Evolutionary conservation across 306 rosid species (phyloP).

Genomic region (Erythrophleum fordii): DNA sequence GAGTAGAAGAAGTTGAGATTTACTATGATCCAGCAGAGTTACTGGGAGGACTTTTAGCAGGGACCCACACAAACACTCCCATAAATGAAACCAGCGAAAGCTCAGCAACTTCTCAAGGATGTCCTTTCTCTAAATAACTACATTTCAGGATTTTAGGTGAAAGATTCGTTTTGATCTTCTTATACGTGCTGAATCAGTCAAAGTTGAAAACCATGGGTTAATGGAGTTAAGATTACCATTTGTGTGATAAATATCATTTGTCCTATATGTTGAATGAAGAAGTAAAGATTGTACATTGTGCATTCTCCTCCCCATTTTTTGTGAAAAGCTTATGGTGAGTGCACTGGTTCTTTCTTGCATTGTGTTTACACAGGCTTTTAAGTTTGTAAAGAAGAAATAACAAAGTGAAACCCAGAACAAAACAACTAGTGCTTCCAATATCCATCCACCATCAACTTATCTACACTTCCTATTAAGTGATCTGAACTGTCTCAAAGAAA

Average conservation of each 20-base stretch:
- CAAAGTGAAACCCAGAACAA: no score
- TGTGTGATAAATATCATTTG: not conserved
- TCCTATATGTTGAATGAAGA: not conserved
- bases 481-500: not conserved
- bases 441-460: not conserved
- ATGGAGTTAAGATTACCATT: not conserved
- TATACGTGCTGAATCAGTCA: not conserved
- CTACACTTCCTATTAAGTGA: not conserved
- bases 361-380: not conserved
- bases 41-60: conserved; percentile 64
- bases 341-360: not conserved
- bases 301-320: not conserved
- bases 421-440: not conserved
- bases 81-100: conserved; percentile 21
- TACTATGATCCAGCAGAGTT: conserved; percentile 80
- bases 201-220: not conserved
- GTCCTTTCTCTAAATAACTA: conserved; percentile 43
- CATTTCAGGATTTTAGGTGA: not conserved
- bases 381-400: not conserved
- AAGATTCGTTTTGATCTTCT: not conserved
- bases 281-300: not conserved
- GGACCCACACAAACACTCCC: not conserved
- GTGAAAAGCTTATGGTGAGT: not conserved
- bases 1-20: conserved; percentile 68
- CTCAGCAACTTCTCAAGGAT: conserved; percentile 39